Percentiles rank a stretch among this genome's conserved stretches.
These are phyloP conservation scores for Vararia minispora DNA, from an alignment of 768 basidiomycete species.

Conservation along the genomic window DNA sequence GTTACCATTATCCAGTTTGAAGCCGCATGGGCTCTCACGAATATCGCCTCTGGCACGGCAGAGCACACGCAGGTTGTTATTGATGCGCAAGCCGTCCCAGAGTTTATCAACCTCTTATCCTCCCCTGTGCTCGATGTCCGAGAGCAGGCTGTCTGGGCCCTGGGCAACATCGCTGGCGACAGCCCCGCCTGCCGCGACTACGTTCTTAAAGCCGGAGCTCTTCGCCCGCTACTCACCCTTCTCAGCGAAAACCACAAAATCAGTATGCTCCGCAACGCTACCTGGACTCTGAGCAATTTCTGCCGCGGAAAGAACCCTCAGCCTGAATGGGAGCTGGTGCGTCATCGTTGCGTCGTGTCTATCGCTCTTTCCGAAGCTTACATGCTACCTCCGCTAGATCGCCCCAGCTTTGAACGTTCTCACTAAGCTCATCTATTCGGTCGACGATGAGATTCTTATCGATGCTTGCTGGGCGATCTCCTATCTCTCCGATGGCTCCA, in stretches of 20 bases:
- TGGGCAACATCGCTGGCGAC: slow-evolving; percentile 98
- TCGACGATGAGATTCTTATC: slow-evolving; percentile 98
- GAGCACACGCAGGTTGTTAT: slow-evolving; percentile 99
- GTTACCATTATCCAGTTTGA: slow-evolving; percentile 56
- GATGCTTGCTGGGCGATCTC: slow-evolving; percentile 99
- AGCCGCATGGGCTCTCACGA: slow-evolving; percentile 96
- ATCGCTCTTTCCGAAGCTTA: slow-evolving; percentile 9
- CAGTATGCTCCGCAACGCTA: slow-evolving; percentile 97
- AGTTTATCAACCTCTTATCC: slow-evolving; percentile 93
- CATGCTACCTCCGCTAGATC: slow-evolving; percentile 47
- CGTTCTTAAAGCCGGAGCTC: slow-evolving; percentile 86
- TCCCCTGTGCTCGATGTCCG: slow-evolving; percentile 94
- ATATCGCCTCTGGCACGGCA: slow-evolving; percentile 96
- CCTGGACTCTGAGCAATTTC: slow-evolving; percentile 99
- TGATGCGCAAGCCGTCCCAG: slow-evolving; percentile 85
- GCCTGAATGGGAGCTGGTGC: slow-evolving; percentile 93
- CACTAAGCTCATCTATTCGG: slow-evolving; percentile 96
- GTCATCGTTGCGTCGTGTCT: slow-evolving; percentile 18
- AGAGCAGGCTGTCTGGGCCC: slow-evolving; percentile 98
- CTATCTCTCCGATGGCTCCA: slow-evolving; percentile 96
- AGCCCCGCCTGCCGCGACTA: slow-evolving; percentile 96
- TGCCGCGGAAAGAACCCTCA: slow-evolving; percentile 97
- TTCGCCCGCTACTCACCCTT: slow-evolving; percentile 82
- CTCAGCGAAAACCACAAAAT: slow-evolving; percentile 97
- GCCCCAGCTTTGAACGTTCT: slow-evolving; percentile 94